phyloP scores from a whole-genome alignment of 2,329 filamentous ascomycete genomes.

The Corniculantispora saksenae region DNA sequence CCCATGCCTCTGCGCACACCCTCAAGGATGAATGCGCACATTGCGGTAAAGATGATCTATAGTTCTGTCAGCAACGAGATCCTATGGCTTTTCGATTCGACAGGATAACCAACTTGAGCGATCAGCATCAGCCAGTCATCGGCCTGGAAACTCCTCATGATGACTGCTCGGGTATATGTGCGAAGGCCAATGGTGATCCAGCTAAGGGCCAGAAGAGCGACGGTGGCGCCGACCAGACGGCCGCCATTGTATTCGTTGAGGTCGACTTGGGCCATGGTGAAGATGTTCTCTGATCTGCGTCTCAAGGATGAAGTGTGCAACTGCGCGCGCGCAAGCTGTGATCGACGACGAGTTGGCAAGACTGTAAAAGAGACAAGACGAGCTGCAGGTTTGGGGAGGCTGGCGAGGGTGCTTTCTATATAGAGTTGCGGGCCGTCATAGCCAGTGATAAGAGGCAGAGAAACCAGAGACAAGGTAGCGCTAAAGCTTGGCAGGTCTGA shows the following conservation, averaged over 20 bases:
- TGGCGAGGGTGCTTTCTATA: constrained; percentile 15
- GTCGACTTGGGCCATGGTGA: constrained; percentile 31
- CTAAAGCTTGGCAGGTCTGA: constrained; percentile 12
- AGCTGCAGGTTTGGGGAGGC: background rate
- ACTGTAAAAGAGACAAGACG: background rate
- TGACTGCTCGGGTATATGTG: constrained; percentile 44
- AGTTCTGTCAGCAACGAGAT: background rate
- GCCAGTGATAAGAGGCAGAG: background rate
- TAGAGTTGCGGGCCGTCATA: constrained; percentile 15
- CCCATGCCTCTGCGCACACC: constrained; percentile 48
- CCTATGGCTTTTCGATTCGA: too few relatives aligned
- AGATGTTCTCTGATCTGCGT: background rate
- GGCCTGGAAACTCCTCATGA: constrained; percentile 48
- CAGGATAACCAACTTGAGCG: constrained; percentile 41
- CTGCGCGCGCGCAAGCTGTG: background rate
- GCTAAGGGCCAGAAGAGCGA: constrained; percentile 40
- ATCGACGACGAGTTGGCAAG: constrained; percentile 4
- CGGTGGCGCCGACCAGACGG: constrained; percentile 38
- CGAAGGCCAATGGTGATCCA: constrained; percentile 46
- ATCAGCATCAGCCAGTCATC: constrained; percentile 58
- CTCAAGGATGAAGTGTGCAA: background rate
- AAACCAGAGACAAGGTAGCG: background rate
- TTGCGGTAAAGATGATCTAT: constrained; percentile 48
- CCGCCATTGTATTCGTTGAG: constrained; percentile 41
- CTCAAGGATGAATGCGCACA: constrained; percentile 47